Conservation (phyloP, 179 eudicot genomes). For the Actinidia polygama region DNA sequence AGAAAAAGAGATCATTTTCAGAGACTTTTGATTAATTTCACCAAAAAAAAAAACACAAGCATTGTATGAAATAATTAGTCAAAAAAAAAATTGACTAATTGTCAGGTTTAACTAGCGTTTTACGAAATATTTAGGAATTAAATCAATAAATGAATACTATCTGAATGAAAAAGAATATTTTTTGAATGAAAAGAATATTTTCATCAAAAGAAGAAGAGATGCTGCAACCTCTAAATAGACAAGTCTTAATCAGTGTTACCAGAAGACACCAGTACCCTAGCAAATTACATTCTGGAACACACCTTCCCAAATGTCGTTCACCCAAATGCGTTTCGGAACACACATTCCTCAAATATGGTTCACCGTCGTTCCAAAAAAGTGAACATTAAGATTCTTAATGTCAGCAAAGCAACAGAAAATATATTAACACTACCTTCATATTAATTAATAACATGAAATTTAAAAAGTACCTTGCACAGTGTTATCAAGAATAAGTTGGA, state of each 20-base stretch:
- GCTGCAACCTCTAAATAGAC: neutral
- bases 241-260: too few relatives aligned
- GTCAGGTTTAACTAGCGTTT: neutral
- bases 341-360: too few relatives aligned
- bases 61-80: too few relatives aligned
- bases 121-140: too few relatives aligned
- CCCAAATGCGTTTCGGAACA: too few relatives aligned
- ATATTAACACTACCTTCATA: slow-evolving; percentile 10
- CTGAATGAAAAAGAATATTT: neutral
- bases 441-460: slow-evolving; percentile 7
- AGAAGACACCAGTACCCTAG: too few relatives aligned
- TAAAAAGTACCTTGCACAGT: slow-evolving; percentile 78
- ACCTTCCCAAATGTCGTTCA: too few relatives aligned
- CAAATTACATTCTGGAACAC: too few relatives aligned
- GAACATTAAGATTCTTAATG: slow-evolving; percentile 1
- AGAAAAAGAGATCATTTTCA: too few relatives aligned
- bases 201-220: neutral
- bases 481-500: slow-evolving; percentile 67
- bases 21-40: too few relatives aligned
- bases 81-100: neutral
- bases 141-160: too few relatives aligned
- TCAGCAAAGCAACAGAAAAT: neutral
- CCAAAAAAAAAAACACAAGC: too few relatives aligned
- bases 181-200: neutral
- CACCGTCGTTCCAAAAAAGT: neutral